Percentiles rank a stretch among this genome's conserved stretches.
Conservation (phyloP, 2,329 filamentous ascomycete genomes). For the Ophiostoma sp. region DNA sequence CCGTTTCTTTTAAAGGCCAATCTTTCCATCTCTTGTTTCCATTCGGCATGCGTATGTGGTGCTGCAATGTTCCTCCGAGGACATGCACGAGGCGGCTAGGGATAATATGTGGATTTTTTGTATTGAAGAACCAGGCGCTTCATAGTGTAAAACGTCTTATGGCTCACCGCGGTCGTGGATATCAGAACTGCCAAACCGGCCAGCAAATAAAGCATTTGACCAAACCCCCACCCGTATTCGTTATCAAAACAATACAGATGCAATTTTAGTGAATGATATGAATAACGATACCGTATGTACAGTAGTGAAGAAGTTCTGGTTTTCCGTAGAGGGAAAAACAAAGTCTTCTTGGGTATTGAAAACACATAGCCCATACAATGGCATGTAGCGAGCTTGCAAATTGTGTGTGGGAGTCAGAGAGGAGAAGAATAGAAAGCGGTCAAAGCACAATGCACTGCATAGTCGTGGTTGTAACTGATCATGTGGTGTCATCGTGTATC, state of each 20-base stretch:
- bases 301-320: no score
- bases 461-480: not conserved
- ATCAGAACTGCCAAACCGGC: not conserved
- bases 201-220: not conserved
- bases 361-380: not conserved
- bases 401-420: not conserved
- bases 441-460: not conserved
- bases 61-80: not conserved
- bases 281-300: no score
- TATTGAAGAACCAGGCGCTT: no score
- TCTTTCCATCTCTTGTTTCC: not conserved
- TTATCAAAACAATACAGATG: no score
- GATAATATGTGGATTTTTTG: not conserved
- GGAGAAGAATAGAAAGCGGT: not conserved
- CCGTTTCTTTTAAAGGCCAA: not conserved
- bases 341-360: no score
- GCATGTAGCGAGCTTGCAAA: not conserved
- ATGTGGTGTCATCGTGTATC: no score
- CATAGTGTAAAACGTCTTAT: no score
- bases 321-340: no score
- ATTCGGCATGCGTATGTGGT: not conserved
- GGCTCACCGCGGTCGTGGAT: not conserved
- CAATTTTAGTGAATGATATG: no score
- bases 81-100: not conserved
- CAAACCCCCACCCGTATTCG: not conserved